Base-by-base conservation (phyloP, 768 basidiomycete genomes). In the Suillus sp. region DNA sequence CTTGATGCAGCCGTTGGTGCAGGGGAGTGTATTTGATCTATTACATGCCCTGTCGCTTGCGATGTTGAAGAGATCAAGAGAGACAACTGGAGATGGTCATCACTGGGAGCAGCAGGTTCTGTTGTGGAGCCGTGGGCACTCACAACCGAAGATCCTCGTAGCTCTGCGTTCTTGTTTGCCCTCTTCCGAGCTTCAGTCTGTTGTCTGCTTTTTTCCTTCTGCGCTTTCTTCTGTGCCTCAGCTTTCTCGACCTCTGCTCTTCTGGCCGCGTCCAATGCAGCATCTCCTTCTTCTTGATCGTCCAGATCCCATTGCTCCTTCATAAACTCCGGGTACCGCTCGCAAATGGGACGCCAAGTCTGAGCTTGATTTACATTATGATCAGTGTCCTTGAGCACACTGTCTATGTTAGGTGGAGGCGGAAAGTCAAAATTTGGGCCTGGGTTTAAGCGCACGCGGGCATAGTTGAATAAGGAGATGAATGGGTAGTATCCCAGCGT, bases 401-500 rank as follows among this genome's bases (percentile, higher is more conserved):
- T 80, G 64, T 94, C 93, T 67, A 95, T 84, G 67, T 95, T 89
- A 9, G 81, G 76, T 1, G 92, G 92, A 3, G 95, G 95, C 1
- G 91, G 85, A 68, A 83, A 92, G 9, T 85, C 84, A 69, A 96
- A 99, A 64, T 89, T 74, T 0, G 97, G 97, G 0, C 97, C 97
- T 20, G 95, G 86, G 71, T 99, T 98, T 62, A 96, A 81, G 54
- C 75, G 83, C 14, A 95, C 90, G 63, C 86, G 85, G 0, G 93
- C 96, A 64, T 90, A 89, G 70, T 95, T 96, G 80, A 94, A 99
- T 42, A 96, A 80, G 4, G 94, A 96, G 66, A 97, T 86, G 78
- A 98, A 89, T 0, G 96, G 95, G 73, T 95, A 99, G 76, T 99
- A 99, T 1, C 97, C 97, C 7, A 97, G 78, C 22, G 91, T 88